Evolutionary conservation across 257 asterid genomes (phyloP), one percentile per base, ranked within the genome.

Genomic region (Salvia splendens): DNA sequence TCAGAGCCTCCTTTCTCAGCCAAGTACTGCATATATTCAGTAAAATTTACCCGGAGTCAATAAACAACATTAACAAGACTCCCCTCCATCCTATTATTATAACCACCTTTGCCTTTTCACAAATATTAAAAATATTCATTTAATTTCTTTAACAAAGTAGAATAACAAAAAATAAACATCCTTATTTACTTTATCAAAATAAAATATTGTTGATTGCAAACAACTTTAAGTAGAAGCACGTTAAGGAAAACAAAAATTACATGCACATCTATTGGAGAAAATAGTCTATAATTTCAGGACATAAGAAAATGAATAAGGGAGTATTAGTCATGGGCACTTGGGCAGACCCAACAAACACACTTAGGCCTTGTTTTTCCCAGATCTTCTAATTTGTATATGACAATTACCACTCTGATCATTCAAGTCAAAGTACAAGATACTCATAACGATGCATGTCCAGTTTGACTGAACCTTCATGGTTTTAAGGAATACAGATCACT

Each of bases 1-100:
- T 85, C 77, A 60, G 91, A 75, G 40, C 99, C 99, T 78, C 99
- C 99, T 85, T 88, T 93, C 91, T 93, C 99, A 48, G 99, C 95
- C 91, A 93, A 84, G 3, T 84, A 80, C 99, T 93, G 79, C 80
- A 85, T 57, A 73, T 42, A 46, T 68, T 32, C 55, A 68, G 55
- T 20, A 71, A 52, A 78, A 35, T 54, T 55, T 72, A 65, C 51
- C 68, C 47, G 16, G 7, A 36, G 12, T 42, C 51, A 33, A 28
- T 49, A 66, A 3, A 73, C 17, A 41, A 49, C 48, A 3, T 12
- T 14, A 60, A 61, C 56, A 52, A 52, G 6, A 54, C 10, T 5
- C 16, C 51, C 61, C 14, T 28, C 40, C 15, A 10, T 5, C 40
- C 15, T 49, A 11, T 28, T 41, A n/a, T 16, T 32, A 30, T 12